These are phyloP conservation scores for Ophiostoma quercus DNA, from an alignment of 2,329 filamentous ascomycete genomes.

Conservation along the genomic window DNA sequence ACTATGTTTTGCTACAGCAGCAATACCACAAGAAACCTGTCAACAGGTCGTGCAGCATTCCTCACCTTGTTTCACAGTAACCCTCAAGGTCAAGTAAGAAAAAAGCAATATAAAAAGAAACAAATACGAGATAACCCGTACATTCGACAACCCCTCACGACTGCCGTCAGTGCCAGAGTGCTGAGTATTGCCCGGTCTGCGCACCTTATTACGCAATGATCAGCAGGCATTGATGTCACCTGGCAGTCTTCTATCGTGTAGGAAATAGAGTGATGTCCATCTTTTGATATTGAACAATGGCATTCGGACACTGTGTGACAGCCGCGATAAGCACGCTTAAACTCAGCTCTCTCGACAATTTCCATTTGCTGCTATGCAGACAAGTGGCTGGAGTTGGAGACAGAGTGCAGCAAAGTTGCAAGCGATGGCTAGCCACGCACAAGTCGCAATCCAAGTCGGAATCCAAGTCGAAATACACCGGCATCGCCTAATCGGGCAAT, in stretches of 20 bases:
- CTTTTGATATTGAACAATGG: no score
- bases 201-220: slow-evolving; percentile 20
- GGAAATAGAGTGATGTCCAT: no score
- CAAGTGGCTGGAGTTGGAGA: no score
- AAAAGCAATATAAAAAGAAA: not conserved
- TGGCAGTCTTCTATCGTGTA: not conserved
- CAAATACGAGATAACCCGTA: not conserved
- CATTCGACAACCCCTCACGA: not conserved
- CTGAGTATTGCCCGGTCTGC: not conserved
- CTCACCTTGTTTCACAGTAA: not conserved
- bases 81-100: not conserved
- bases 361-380: not conserved
- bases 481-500: slow-evolving; percentile 11
- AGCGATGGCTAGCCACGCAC: not conserved
- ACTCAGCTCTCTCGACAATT: not conserved
- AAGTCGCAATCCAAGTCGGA: no score
- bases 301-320: not conserved
- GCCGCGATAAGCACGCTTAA: not conserved
- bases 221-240: slow-evolving; percentile 13
- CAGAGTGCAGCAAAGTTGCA: not conserved
- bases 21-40: not conserved
- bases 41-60: not conserved
- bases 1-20: not conserved
- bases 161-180: not conserved
- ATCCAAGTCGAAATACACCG: not conserved